phyloP scores from a whole-genome alignment of 1,139 yeast species.

The Saccharomycopsis phalli region DNA sequence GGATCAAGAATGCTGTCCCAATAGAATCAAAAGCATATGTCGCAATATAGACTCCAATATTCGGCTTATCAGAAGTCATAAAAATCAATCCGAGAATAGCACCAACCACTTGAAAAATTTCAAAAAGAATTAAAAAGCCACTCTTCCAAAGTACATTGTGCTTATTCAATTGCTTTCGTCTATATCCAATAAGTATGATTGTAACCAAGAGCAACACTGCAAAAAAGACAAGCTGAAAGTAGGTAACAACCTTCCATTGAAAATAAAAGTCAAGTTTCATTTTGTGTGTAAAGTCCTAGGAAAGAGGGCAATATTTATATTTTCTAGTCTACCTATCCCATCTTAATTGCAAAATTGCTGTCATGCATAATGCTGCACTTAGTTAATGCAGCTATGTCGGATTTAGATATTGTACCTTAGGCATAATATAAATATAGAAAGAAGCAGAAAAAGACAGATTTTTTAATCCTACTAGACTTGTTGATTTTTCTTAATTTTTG shows the following conservation, averaged over 20 bases:
- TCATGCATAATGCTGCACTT: too few relatives aligned
- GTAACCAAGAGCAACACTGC: neutral
- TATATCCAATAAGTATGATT: neutral
- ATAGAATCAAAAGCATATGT: constrained; percentile 1
- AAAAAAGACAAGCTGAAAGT: neutral
- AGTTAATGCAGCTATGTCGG: too few relatives aligned
- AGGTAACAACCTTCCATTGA: constrained; percentile 2
- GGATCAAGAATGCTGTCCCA: constrained; percentile 1
- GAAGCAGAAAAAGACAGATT: too few relatives aligned
- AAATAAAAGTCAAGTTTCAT: neutral
- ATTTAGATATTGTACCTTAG: too few relatives aligned
- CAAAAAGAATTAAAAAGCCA: neutral
- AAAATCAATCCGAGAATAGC: neutral
- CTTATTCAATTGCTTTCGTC: neutral
- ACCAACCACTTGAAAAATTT: neutral
- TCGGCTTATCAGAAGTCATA: neutral
- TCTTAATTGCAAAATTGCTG: too few relatives aligned
- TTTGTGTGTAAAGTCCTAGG: too few relatives aligned
- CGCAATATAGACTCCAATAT: neutral
- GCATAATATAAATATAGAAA: too few relatives aligned
- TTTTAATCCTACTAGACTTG: too few relatives aligned
- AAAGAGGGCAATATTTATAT: too few relatives aligned
- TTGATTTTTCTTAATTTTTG: too few relatives aligned
- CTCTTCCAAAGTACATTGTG: neutral
- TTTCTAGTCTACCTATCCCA: too few relatives aligned